Conservation (phyloP, 2,329 filamentous ascomycete genomes). For the Paracorniculantispora psalliotae region DNA sequence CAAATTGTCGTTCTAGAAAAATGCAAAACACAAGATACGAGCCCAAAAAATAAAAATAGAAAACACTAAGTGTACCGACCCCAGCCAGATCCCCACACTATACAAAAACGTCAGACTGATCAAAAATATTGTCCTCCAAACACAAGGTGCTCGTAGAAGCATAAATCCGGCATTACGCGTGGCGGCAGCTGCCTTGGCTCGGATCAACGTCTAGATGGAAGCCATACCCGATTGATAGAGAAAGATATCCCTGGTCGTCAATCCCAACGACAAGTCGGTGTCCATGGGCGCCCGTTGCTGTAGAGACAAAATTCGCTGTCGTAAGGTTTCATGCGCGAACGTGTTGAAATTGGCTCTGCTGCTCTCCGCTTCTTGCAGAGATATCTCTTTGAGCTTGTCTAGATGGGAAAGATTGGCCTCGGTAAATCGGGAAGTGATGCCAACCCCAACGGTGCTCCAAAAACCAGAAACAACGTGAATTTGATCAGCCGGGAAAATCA, state of each 20-base stretch:
- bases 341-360: not conserved
- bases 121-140: too few species aligned
- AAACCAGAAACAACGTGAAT: constrained; percentile 28
- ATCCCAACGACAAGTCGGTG: not conserved
- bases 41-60: not conserved
- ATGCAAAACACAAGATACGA: not conserved
- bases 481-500: constrained; percentile 30
- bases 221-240: too few species aligned
- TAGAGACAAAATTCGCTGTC: not conserved
- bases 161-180: too few species aligned
- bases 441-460: constrained; percentile 36
- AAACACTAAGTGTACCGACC: not conserved
- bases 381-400: constrained; percentile 18
- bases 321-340: not conserved
- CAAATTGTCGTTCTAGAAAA: not conserved
- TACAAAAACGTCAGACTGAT: too few species aligned
- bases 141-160: too few species aligned
- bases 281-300: not conserved
- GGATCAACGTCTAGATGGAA: not conserved
- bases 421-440: constrained; percentile 34
- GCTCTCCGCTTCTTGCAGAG: not conserved
- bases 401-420: constrained; percentile 31
- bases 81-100: not conserved
- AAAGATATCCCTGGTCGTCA: not conserved
- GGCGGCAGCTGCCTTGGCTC: not conserved